Evolutionary conservation across 1,139 yeast species (phyloP).

Genomic region (Suhomyces chickasaworum): DNA sequence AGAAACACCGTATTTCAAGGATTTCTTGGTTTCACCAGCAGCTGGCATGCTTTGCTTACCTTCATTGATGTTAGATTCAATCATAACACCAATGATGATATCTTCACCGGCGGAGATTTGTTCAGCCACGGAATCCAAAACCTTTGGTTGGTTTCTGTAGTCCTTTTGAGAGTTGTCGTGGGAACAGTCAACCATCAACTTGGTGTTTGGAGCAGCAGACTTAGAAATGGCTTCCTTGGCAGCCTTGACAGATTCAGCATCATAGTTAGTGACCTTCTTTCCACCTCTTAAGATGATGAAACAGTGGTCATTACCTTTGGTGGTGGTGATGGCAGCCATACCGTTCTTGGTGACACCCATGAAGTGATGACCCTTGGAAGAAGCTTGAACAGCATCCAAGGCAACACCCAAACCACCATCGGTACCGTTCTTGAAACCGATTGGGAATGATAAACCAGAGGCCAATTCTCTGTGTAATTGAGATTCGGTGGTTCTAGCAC

Average conservation of each 20-base stretch:
- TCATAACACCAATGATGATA: constrained; percentile 88
- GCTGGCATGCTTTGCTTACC: constrained; percentile 86
- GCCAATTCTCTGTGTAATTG: constrained; percentile 97
- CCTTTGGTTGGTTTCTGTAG: constrained; percentile 92
- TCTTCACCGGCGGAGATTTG: constrained; percentile 83
- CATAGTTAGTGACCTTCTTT: constrained; percentile 90
- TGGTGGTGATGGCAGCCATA: constrained; percentile 91
- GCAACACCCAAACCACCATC: constrained; percentile 95
- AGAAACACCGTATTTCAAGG: constrained; percentile 90
- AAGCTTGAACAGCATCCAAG: constrained; percentile 90
- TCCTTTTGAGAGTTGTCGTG: constrained; percentile 96
- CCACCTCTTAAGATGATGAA: constrained; percentile 95
- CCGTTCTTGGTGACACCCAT: constrained; percentile 97
- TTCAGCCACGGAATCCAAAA: constrained; percentile 72
- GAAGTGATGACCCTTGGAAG: constrained; percentile 91
- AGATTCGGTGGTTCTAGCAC: constrained; percentile 98
- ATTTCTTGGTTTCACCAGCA: constrained; percentile 54
- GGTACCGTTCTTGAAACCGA: constrained; percentile 98
- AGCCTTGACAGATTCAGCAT: constrained; percentile 69
- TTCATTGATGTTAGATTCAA: constrained; percentile 89
- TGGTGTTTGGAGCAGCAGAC: constrained; percentile 58
- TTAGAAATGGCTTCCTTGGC: constrained; percentile 66
- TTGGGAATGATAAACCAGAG: constrained; percentile 95
- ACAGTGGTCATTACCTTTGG: constrained; percentile 89
- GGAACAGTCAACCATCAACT: constrained; percentile 96